These are phyloP conservation scores for Elsinoe ampelina DNA, from an alignment of 2,329 filamentous ascomycete species.

Conservation along the genomic window DNA sequence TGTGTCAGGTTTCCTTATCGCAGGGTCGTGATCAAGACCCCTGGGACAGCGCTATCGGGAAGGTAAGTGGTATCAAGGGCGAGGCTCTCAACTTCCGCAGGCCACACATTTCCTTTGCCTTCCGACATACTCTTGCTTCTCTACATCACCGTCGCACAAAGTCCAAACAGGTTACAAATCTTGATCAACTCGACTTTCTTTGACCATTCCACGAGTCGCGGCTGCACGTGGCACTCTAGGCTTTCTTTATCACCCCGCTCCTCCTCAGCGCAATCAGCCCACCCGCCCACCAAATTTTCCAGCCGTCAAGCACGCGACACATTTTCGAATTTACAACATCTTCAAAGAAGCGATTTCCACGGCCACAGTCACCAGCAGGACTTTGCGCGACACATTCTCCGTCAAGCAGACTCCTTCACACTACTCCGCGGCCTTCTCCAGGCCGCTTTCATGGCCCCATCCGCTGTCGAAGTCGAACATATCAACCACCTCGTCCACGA, in stretches of 20 bases:
- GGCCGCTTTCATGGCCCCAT: slow-evolving; percentile 23
- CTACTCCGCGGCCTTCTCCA: not conserved
- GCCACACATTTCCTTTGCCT: not conserved
- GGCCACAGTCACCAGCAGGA: not conserved
- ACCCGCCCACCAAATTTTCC: slow-evolving; percentile 5
- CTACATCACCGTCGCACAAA: not conserved
- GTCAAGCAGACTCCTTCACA: not conserved
- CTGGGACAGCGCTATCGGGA: slow-evolving; percentile 8
- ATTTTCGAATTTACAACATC: not conserved
- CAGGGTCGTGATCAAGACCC: not conserved
- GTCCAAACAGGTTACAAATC: not conserved
- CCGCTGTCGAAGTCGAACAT: slow-evolving; percentile 22
- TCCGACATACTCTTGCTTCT: not conserved
- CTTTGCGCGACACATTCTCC: not conserved
- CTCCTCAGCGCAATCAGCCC: not conserved
- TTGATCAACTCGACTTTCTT: not conserved
- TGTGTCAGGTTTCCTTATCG: slow-evolving; percentile 11
- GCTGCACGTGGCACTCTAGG: slow-evolving; percentile 1
- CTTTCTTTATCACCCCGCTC: not conserved
- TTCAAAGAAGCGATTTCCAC: not conserved
- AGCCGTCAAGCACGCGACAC: not conserved
- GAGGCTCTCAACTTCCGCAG: slow-evolving; percentile 7
- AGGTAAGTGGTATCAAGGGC: slow-evolving; percentile 8
- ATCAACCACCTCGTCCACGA: slow-evolving; percentile 22
- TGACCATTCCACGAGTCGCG: not conserved